These are phyloP conservation scores for Vinca minor DNA, from an alignment of 257 asterid genomes.

Conservation along the genomic window DNA sequence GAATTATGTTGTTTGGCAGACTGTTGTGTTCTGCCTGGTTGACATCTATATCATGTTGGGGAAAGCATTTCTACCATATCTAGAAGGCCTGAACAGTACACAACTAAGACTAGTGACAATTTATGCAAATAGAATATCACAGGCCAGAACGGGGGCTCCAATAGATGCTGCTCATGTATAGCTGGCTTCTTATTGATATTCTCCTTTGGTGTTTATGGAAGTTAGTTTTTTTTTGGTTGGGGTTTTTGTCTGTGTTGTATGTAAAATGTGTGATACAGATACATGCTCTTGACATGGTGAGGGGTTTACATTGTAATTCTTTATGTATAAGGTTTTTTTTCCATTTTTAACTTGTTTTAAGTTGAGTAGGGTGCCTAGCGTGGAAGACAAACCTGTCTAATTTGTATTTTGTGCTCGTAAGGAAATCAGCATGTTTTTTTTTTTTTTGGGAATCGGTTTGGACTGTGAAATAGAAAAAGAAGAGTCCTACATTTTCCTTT, in stretches of 20 bases:
- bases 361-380: constrained; percentile 15
- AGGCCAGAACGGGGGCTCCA: constrained; percentile 87
- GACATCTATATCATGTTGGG: constrained; percentile 96
- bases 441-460: not conserved
- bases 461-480: not conserved
- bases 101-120: constrained; percentile 86
- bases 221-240: constrained; percentile 23
- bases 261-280: constrained; percentile 16
- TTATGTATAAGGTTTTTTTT: constrained; percentile 14
- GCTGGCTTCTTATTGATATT: constrained; percentile 9
- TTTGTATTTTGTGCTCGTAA: constrained; percentile 4
- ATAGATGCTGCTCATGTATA: constrained; percentile 52
- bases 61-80: constrained; percentile 79
- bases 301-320: constrained; percentile 8
- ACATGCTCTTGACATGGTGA: not conserved
- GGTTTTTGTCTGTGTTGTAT: constrained; percentile 23
- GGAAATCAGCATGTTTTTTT: constrained; percentile 15
- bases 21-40: constrained; percentile 94
- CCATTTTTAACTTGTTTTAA: constrained; percentile 11
- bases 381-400: constrained; percentile 2
- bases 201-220: constrained; percentile 12
- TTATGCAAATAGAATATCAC: constrained; percentile 94
- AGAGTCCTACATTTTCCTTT: too few species aligned
- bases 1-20: constrained; percentile 45
- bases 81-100: constrained; percentile 90